These are phyloP conservation scores for Heliocybe sulcata DNA, from an alignment of 1,284 basidiomycete species.

Conservation along the genomic window DNA sequence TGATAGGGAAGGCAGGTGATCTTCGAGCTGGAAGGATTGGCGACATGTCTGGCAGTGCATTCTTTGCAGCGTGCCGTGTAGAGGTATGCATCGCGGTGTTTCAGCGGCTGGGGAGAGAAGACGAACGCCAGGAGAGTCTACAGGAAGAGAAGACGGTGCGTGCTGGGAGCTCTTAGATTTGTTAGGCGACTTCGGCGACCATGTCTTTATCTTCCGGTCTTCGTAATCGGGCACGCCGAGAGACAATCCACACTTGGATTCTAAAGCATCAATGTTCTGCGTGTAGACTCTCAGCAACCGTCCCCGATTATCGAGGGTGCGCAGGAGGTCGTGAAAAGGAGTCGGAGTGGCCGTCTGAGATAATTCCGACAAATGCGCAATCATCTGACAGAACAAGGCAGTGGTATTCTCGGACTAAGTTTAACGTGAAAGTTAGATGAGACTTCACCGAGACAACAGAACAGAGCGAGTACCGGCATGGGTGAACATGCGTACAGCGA, in stretches of 20 bases:
- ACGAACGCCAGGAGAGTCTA: conserved; percentile 13
- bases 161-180: conserved; percentile 19
- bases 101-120: conserved; percentile 34
- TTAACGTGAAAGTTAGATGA: not conserved
- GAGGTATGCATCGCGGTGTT: conserved; percentile 77
- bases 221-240: conserved; percentile 68
- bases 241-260: conserved; percentile 76
- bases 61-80: conserved; percentile 81
- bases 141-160: conserved; percentile 7
- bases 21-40: conserved; percentile 57
- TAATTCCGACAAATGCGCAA: conserved; percentile 71
- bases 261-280: conserved; percentile 91
- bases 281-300: conserved; percentile 87
- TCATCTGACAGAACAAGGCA: conserved; percentile 84
- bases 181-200: conserved; percentile 22
- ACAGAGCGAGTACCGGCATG: not conserved
- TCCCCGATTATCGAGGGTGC: conserved; percentile 69
- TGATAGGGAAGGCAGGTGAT: conserved; percentile 48
- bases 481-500: not conserved
- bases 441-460: not conserved
- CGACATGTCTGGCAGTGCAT: conserved; percentile 82
- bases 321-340: conserved; percentile 75
- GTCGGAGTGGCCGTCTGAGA: conserved; percentile 76
- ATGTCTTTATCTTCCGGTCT: conserved; percentile 40
- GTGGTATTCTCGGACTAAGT: conserved; percentile 65